phyloP scores from a whole-genome alignment of 768 basidiomycete genomes.

The Wakefieldia striispora region DNA sequence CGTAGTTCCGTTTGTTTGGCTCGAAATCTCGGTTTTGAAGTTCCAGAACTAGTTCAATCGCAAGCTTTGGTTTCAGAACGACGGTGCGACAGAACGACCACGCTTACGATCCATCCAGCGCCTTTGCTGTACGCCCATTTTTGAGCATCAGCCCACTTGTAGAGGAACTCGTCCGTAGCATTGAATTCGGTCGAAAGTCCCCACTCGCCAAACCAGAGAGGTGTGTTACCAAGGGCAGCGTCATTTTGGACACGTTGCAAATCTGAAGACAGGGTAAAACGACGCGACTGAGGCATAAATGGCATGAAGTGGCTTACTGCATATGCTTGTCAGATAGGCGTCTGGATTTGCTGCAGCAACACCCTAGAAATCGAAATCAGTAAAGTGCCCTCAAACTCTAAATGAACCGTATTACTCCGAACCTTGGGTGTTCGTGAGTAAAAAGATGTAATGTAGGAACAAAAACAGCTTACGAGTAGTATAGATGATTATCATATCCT shows the following conservation, averaged over 20 bases:
- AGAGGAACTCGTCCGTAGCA: slow-evolving; percentile 61
- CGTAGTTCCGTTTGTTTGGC: slow-evolving; percentile 40
- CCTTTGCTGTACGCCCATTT: slow-evolving; percentile 60
- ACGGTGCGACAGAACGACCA: neutral
- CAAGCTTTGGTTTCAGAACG: too few species aligned
- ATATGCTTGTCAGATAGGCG: slow-evolving; percentile 65
- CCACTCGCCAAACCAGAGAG: slow-evolving; percentile 62
- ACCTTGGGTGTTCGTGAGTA: slow-evolving; percentile 37
- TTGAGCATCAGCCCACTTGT: slow-evolving; percentile 74
- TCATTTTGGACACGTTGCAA: slow-evolving; percentile 53
- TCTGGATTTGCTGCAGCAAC: slow-evolving; percentile 63
- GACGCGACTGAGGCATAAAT: neutral
- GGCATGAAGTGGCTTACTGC: slow-evolving; percentile 50
- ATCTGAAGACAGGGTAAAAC: slow-evolving; percentile 40
- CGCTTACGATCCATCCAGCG: slow-evolving; percentile 65
- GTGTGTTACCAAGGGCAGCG: slow-evolving; percentile 41
- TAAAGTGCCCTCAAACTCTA: neutral
- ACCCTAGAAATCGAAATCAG: slow-evolving; percentile 42
- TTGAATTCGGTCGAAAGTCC: slow-evolving; percentile 61
- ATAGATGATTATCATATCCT: slow-evolving; percentile 76
- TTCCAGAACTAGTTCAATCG: slow-evolving; percentile 55
- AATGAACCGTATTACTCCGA: slow-evolving; percentile 45
- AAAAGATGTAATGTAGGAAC: neutral
- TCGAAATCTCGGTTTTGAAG: slow-evolving; percentile 67
- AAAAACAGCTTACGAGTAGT: slow-evolving; percentile 55